A percentile compares a stretch with the other conserved stretches of the same genome.
Evolutionary conservation across 1,284 basidiomycete genomes (phyloP).

Genomic region (Ustilago esculenta): DNA sequence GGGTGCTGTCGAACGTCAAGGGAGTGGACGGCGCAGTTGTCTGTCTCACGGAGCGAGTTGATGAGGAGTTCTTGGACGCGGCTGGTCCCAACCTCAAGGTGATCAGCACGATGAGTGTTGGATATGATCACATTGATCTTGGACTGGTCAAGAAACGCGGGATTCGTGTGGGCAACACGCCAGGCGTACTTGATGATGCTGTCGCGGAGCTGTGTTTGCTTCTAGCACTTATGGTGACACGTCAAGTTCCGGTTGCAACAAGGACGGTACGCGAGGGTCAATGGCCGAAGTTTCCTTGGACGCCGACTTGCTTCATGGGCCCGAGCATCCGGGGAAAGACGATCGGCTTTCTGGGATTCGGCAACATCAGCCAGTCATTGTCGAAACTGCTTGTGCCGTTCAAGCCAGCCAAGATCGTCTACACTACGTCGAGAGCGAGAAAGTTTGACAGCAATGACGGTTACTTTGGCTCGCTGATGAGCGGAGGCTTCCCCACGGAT

Average conservation of each 20-base stretch:
- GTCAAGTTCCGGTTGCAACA: slow-evolving; percentile 76
- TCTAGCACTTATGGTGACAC: slow-evolving; percentile 87
- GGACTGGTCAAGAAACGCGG: slow-evolving; percentile 74
- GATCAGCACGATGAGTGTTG: slow-evolving; percentile 80
- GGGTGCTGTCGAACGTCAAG: slow-evolving; percentile 79
- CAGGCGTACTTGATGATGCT: slow-evolving; percentile 86
- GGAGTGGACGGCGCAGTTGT: slow-evolving; percentile 77
- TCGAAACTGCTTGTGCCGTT: slow-evolving; percentile 47
- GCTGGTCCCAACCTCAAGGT: slow-evolving; percentile 74
- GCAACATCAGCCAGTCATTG: slow-evolving; percentile 72
- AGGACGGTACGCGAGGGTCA: slow-evolving; percentile 75
- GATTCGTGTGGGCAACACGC: slow-evolving; percentile 87
- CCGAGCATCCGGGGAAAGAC: slow-evolving; percentile 74
- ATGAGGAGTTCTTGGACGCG: slow-evolving; percentile 67
- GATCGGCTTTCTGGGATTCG: slow-evolving; percentile 91
- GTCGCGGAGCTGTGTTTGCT: slow-evolving; percentile 89
- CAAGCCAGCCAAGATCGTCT: slow-evolving; percentile 42
- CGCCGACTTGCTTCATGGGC: slow-evolving; percentile 76
- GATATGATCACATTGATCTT: slow-evolving; percentile 80
- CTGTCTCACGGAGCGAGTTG: slow-evolving; percentile 78
- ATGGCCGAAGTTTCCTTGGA: slow-evolving; percentile 78
- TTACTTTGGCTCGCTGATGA: slow-evolving; percentile 39
- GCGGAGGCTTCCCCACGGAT: slow-evolving; percentile 20
- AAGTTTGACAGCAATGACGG: slow-evolving; percentile 36
- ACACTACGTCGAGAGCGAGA: slow-evolving; percentile 48